Conservation (phyloP, 2,329 filamentous ascomycete genomes). For the Zelopaecilomyces penicillatus region DNA sequence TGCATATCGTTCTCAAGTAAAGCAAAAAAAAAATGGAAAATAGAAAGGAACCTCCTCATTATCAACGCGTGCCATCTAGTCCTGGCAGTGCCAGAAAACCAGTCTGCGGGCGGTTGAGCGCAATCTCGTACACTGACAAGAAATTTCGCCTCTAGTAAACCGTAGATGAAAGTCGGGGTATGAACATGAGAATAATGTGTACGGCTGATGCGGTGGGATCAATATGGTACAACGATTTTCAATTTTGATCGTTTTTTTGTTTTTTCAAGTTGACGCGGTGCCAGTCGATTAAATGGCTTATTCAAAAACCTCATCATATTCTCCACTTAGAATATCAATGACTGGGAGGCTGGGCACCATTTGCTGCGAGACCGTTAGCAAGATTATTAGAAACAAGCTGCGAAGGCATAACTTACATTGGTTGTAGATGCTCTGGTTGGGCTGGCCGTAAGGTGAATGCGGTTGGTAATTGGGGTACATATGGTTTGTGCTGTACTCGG, state of each 20-base stretch:
- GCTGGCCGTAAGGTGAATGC: conserved; percentile 49
- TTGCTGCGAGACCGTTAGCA: conserved; percentile 17
- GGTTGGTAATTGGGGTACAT: conserved; percentile 52
- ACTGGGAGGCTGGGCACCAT: conserved; percentile 26
- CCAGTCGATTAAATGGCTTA: too few relatives aligned
- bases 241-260: too few relatives aligned
- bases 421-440: conserved; percentile 51
- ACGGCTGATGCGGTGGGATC: neutral
- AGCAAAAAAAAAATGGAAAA: conserved; percentile 7
- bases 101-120: too few relatives aligned
- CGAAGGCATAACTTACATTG: conserved; percentile 38
- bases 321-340: conserved; percentile 15
- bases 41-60: conserved; percentile 5
- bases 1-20: neutral
- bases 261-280: too few relatives aligned
- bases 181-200: neutral
- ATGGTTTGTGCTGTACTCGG: conserved; percentile 47
- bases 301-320: too few relatives aligned
- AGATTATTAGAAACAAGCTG: neutral
- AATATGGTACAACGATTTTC: too few relatives aligned
- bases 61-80: conserved; percentile 3
- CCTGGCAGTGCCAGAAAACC: neutral
- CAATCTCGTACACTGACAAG: too few relatives aligned
- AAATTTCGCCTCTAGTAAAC: too few relatives aligned
- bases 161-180: neutral